These are phyloP conservation scores for Curvularia eragrostidis DNA, from an alignment of 2,329 filamentous ascomycete genomes.

Conservation along the genomic window DNA sequence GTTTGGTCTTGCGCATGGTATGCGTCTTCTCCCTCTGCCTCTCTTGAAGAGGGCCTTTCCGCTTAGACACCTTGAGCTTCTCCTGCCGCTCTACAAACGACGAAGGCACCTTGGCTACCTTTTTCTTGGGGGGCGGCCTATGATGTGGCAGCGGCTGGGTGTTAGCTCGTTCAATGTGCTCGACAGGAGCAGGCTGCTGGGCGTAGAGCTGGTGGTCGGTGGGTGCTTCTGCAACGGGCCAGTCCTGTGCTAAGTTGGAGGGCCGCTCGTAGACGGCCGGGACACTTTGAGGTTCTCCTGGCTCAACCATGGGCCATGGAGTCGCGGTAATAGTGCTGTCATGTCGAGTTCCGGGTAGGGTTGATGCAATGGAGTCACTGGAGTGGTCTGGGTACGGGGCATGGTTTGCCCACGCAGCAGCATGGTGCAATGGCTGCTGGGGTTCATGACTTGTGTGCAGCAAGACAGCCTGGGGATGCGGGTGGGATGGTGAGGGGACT, in stretches of 20 bases:
- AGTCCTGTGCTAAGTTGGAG: slow-evolving; percentile 27
- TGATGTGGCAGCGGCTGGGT: slow-evolving; percentile 18
- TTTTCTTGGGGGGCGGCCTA: slow-evolving; percentile 31
- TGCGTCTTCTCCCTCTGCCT: slow-evolving; percentile 42
- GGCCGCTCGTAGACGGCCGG: slow-evolving; percentile 25
- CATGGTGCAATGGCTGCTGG: slow-evolving; percentile 26
- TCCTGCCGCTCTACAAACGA: slow-evolving; percentile 43
- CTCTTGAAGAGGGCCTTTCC: slow-evolving; percentile 39
- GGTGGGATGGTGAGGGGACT: slow-evolving; percentile 30
- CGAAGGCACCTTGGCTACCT: slow-evolving; percentile 40
- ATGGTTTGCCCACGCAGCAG: slow-evolving; percentile 27
- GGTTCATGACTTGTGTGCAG: slow-evolving; percentile 22
- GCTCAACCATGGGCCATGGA: slow-evolving; percentile 27
- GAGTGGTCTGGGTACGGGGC: slow-evolving; percentile 27
- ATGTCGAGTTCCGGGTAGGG: slow-evolving; percentile 18
- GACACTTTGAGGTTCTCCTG: slow-evolving; percentile 15
- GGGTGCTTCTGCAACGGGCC: slow-evolving; percentile 22
- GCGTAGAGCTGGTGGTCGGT: slow-evolving; percentile 23
- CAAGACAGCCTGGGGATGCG: slow-evolving; percentile 23
- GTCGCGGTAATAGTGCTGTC: slow-evolving; percentile 17
- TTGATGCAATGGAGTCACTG: slow-evolving; percentile 20
- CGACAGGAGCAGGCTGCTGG: slow-evolving; percentile 16
- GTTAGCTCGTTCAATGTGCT: slow-evolving; percentile 14
- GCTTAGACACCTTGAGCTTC: slow-evolving; percentile 44
- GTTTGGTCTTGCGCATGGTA: slow-evolving; percentile 44